These are phyloP conservation scores for Phoma sp. DNA, from an alignment of 2,329 filamentous ascomycete species.

Conservation along the genomic window DNA sequence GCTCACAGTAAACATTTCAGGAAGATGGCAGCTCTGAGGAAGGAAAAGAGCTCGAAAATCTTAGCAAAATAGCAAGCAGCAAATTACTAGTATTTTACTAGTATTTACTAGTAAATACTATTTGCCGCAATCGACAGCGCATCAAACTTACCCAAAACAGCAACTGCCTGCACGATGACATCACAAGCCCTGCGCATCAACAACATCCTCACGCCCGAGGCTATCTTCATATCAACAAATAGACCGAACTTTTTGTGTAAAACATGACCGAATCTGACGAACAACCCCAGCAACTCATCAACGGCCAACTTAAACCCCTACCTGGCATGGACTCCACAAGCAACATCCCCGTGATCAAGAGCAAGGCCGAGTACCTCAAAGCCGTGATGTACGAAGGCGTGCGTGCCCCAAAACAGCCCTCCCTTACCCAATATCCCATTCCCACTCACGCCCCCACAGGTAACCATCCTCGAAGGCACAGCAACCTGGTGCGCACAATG, in stretches of 20 bases:
- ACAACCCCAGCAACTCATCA: constrained; percentile 14
- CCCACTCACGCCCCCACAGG: background rate
- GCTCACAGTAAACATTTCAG: no score
- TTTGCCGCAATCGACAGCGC: no score
- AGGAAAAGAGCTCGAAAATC: no score
- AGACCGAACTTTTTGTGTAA: background rate
- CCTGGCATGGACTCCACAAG: constrained; percentile 7
- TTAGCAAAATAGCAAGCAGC: no score
- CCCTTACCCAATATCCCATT: no score
- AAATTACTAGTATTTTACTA: no score
- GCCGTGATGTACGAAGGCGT: constrained; percentile 38
- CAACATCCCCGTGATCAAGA: constrained; percentile 30
- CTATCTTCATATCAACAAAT: background rate
- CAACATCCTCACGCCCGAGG: constrained; percentile 1
- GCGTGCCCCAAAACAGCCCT: background rate
- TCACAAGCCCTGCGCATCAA: background rate
- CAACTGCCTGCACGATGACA: constrained; percentile 6
- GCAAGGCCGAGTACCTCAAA: constrained; percentile 36
- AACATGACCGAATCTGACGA: constrained; percentile 4
- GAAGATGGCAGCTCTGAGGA: no score
- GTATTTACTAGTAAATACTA: no score
- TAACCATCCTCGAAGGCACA: constrained; percentile 40
- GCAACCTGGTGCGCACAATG: constrained; percentile 40
- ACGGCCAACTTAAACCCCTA: constrained; percentile 9
- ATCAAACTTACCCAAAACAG: constrained; percentile 4